These are phyloP conservation scores for Fusarium solani-melongenae DNA, from an alignment of 2,329 filamentous ascomycete genomes.

Conservation along the genomic window DNA sequence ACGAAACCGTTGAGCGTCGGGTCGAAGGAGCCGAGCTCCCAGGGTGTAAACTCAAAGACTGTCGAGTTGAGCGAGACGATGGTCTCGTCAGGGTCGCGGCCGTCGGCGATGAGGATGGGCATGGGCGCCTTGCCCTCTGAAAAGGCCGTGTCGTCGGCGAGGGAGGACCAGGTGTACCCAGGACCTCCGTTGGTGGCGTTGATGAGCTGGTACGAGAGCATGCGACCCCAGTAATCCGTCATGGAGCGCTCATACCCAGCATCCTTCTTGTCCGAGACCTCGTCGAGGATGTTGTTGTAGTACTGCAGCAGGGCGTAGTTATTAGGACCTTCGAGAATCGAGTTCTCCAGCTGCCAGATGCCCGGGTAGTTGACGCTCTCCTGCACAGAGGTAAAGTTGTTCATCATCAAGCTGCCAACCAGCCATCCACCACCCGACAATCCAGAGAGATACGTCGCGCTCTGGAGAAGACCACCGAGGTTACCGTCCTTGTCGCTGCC, in stretches of 20 bases:
- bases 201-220: slow-evolving; percentile 87
- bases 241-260: slow-evolving; percentile 69
- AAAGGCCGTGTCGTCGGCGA: slow-evolving; percentile 58
- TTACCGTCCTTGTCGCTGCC: slow-evolving; percentile 64
- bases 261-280: slow-evolving; percentile 52
- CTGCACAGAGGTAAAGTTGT: slow-evolving; percentile 79
- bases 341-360: slow-evolving; percentile 56
- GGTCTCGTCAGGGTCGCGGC: slow-evolving; percentile 56
- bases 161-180: slow-evolving; percentile 83
- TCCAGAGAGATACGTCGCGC: slow-evolving; percentile 82
- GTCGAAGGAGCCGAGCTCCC: slow-evolving; percentile 75
- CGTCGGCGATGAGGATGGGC: slow-evolving; percentile 62
- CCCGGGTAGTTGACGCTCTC: slow-evolving; percentile 48
- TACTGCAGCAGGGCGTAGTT: slow-evolving; percentile 53
- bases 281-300: slow-evolving; percentile 50
- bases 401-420: slow-evolving; percentile 82
- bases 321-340: slow-evolving; percentile 54
- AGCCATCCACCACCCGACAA: slow-evolving; percentile 88
- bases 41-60: slow-evolving; percentile 73
- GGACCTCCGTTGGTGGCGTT: slow-evolving; percentile 80
- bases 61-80: slow-evolving; percentile 66
- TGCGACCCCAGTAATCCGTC: slow-evolving; percentile 91
- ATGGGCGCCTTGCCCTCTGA: slow-evolving; percentile 56
- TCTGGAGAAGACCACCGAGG: slow-evolving; percentile 83
- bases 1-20: slow-evolving; percentile 68